Base-by-base conservation (phyloP, 2,329 filamentous ascomycete species). In the Tolypocladium capitatum region DNA sequence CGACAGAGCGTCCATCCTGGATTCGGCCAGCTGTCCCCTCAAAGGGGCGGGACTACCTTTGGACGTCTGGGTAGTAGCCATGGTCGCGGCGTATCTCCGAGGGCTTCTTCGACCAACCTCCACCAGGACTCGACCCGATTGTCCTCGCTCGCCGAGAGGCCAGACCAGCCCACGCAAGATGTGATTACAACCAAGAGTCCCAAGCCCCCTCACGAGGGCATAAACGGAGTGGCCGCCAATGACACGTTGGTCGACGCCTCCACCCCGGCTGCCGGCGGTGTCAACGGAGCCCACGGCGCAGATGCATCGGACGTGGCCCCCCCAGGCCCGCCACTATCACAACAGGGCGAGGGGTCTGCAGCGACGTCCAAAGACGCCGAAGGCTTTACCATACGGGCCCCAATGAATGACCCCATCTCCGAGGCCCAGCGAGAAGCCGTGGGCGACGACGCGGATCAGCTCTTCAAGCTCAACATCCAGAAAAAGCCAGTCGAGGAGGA, bases 391-490 rank as follows among this genome's bases (percentile, higher is more conserved):
- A 76, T 91, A n/a, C 85, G 83, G 0, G 73, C 79, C 0, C 69
- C 77, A 1, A 71, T 73, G 56, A 73, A 81, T 55, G 71, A 83
- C 61, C 72, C 80, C 3, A 84, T 91, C 49, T 83, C 85, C 0
- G 79, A 83, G 60, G 86, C 85, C 8, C 76, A 89, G 62, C 74
- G 74, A 40, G 85, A 89, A 46, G 66, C 65, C 9, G 64, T 64
- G 45, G 70, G 67, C 13, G 79, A 82, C 45, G 78, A 81, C 40
- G 67, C 65, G 5, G 79, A 83, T n/a, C 76, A 81, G 43, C 70
- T 81, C 9, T 89, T 89, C 68, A 91, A 86, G 63, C 74, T 94
- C 46, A 87, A 80, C 59, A 94, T 94, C 46, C 76, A 83, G 52
- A 84, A 85, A 53, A 81, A 84, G 35, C 86, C 87, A 0, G 85